Evolutionary conservation across 2,329 filamentous ascomycete genomes (phyloP), one percentile per base, ranked within the genome.

Genomic region (Paraphoma sp.): DNA sequence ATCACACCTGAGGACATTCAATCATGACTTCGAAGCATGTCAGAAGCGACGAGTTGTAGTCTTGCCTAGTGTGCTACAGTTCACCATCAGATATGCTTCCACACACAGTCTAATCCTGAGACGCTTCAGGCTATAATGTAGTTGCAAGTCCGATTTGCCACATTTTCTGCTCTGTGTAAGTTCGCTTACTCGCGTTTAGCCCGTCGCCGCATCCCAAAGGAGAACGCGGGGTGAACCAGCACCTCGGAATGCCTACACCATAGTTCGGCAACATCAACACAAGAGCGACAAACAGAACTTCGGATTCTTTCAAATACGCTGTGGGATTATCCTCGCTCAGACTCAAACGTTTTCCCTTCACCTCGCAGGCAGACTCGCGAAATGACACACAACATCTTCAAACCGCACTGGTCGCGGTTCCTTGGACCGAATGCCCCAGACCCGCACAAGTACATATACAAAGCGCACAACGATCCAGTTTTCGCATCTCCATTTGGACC

Each of bases 401-500:
- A 64, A 10, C 60, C 58, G 6, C 64, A 70, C 55, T 72, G 67
- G 68, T 67, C 68, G 6, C 59, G 68, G 23, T 69, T 59, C 59
- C 56, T 73, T 3, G 56, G 55, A 9, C 69, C 68, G 11, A 45
- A 61, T 16, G 54, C 68, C 16, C 70, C 67, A 12, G 66, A 70
- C 56, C 63, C 67, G 0, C 61, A 66, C 42, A 56, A 45, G 23
- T 56, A 50, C 30, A 65, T 59, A 28, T 73, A 72, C 53, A 44
- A 58, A 30, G 53, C 69, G 14, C 55, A 66, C 38, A 16, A 54
- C 7, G 18, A 48, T 9, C 36, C 64, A 3, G 49, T 72, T 2
- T 73, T 73, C 51, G 38, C 53, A 10, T 70, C 67, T 1, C 70
- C 70, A 3, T 73, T 60, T 47, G 69, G 71, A 6, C 65, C 71